A percentile compares a stretch with the other conserved stretches of the same genome.
Evolutionary conservation across 2,329 filamentous ascomycete species (phyloP).

Genomic region (Aspergillus ibericus): DNA sequence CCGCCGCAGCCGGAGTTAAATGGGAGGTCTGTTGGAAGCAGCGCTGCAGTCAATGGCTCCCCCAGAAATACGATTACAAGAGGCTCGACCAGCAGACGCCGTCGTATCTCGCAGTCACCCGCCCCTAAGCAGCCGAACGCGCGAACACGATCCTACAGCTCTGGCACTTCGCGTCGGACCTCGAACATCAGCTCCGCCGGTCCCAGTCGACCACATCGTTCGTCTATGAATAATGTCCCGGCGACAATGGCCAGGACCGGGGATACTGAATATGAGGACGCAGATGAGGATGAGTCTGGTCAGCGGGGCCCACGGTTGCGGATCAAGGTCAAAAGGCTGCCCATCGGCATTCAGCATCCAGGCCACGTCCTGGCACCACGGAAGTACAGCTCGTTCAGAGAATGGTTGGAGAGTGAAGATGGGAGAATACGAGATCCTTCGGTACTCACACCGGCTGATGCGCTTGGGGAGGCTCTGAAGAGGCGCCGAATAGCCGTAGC

Average conservation of each 20-base stretch:
- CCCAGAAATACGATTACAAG: conserved; percentile 27
- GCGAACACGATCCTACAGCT: conserved; percentile 33
- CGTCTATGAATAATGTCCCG: conserved; percentile 25
- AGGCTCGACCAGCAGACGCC: conserved; percentile 22
- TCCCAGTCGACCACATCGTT: conserved; percentile 29
- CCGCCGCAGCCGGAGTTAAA: conserved; percentile 30
- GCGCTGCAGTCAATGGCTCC: conserved; percentile 33
- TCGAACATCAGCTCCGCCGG: conserved; percentile 21
- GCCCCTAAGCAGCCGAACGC: conserved; percentile 25
- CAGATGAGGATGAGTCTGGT: conserved; percentile 16
- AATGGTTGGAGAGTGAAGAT: conserved; percentile 63
- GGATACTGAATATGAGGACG: conserved; percentile 18
- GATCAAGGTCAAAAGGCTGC: conserved; percentile 54
- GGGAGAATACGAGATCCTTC: conserved; percentile 45
- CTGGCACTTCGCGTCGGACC: conserved; percentile 21
- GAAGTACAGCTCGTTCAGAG: conserved; percentile 56
- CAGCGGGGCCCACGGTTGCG: conserved; percentile 38
- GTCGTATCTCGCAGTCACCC: conserved; percentile 29
- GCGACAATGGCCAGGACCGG: conserved; percentile 8
- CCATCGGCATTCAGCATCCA: conserved; percentile 53
- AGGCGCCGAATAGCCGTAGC: conserved; percentile 71
- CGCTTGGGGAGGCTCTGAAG: conserved; percentile 66
- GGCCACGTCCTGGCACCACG: conserved; percentile 48
- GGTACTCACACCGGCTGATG: conserved; percentile 58
- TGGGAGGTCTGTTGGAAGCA: conserved; percentile 33